These are phyloP conservation scores for Bipolaris bicolor DNA, from an alignment of 2,329 filamentous ascomycete species.

Conservation along the genomic window DNA sequence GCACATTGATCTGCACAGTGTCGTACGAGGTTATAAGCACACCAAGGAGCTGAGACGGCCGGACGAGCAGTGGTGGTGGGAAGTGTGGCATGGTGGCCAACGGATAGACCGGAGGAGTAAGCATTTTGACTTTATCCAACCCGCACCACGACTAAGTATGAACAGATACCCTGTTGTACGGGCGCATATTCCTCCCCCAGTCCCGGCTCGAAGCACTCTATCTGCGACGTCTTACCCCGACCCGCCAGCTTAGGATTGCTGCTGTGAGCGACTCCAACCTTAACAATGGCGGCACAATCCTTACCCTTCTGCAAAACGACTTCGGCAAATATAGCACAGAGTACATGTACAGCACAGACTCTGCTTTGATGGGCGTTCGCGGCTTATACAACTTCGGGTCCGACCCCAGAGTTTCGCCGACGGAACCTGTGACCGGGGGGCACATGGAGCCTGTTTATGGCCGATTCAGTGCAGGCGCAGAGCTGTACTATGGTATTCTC, in stretches of 20 bases:
- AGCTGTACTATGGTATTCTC: conserved; percentile 92
- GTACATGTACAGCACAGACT: conserved; percentile 90
- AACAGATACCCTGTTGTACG: conserved; percentile 71
- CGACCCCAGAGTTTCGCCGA: conserved; percentile 58
- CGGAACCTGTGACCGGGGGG: conserved; percentile 29
- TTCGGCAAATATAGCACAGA: conserved; percentile 86
- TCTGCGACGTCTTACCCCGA: conserved; percentile 76
- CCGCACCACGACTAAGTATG: conserved; percentile 26
- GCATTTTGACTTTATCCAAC: conserved; percentile 15
- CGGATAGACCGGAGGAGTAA: conserved; percentile 58
- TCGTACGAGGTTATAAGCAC: conserved; percentile 83
- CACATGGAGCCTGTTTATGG: conserved; percentile 68
- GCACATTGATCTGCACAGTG: conserved; percentile 74
- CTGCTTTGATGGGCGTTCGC: conserved; percentile 82
- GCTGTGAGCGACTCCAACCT: conserved; percentile 75
- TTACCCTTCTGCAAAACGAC: conserved; percentile 80
- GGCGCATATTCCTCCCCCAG: conserved; percentile 79
- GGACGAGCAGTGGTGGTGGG: conserved; percentile 59
- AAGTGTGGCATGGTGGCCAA: conserved; percentile 60
- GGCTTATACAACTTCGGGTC: conserved; percentile 94
- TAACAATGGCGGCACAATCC: conserved; percentile 75
- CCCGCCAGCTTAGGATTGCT: conserved; percentile 79
- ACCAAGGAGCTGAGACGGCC: conserved; percentile 68
- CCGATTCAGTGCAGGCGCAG: conserved; percentile 87
- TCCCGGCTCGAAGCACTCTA: conserved; percentile 87